These are phyloP conservation scores for Tetrapyrgos nigripes DNA, from an alignment of 1,284 basidiomycete genomes.

Conservation along the genomic window DNA sequence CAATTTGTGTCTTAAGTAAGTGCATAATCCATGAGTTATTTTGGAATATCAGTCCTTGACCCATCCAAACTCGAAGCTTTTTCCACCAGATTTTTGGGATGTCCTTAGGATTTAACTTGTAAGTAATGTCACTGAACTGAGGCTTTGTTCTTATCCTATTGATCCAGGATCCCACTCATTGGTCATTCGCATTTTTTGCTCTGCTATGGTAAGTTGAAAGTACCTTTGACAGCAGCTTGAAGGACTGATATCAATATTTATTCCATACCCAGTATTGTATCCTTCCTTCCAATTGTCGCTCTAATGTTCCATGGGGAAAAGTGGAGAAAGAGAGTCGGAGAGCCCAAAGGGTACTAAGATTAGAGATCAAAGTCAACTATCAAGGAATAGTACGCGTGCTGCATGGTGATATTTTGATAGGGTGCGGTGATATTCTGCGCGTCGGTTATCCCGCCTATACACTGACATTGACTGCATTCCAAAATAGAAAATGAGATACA, in stretches of 20 bases:
- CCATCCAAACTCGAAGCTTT: slow-evolving; percentile 24
- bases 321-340: slow-evolving; percentile 23
- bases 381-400: no score
- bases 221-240: not conserved
- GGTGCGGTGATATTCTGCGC: no score
- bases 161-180: slow-evolving; percentile 38
- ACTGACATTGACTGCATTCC: no score
- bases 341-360: not conserved
- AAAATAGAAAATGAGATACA: no score
- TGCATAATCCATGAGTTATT: no score
- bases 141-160: no score
- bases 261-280: slow-evolving; percentile 22
- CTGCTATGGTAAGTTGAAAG: slow-evolving; percentile 30
- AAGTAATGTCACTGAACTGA: slow-evolving; percentile 8
- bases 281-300: slow-evolving; percentile 31
- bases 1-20: slow-evolving; percentile 41
- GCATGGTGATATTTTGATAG: no score
- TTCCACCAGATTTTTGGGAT: slow-evolving; percentile 36
- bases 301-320: slow-evolving; percentile 30
- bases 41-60: not conserved
- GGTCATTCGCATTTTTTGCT: slow-evolving; percentile 38
- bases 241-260: not conserved
- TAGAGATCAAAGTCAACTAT: no score
- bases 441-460: no score
- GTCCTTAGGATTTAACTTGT: slow-evolving; percentile 40